phyloP scores from a whole-genome alignment of 768 basidiomycete species.

The Suillus sp. region DNA sequence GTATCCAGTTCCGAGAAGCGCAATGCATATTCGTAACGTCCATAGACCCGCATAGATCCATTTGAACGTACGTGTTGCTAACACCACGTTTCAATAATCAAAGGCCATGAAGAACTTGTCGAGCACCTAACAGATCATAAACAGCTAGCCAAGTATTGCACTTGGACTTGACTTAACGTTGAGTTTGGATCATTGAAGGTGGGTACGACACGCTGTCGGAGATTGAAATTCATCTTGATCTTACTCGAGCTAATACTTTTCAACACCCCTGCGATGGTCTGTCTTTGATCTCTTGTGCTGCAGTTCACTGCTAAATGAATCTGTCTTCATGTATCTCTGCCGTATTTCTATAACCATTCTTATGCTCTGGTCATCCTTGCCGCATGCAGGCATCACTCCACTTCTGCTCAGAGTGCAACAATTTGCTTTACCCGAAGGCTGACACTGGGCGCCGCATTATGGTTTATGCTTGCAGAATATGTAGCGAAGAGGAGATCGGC shows the following conservation, averaged over 20 bases:
- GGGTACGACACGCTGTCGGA: constrained; percentile 21
- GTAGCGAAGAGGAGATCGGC: constrained; percentile 80
- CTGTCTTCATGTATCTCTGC: neutral
- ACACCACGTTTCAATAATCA: constrained; percentile 15
- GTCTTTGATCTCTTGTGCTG: constrained; percentile 18
- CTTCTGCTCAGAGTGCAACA: constrained; percentile 95
- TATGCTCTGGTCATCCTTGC: neutral
- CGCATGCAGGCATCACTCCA: constrained; percentile 71
- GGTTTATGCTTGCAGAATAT: constrained; percentile 92
- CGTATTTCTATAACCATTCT: neutral
- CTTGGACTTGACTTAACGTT: neutral
- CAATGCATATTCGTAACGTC: constrained; percentile 32
- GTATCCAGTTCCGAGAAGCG: constrained; percentile 38
- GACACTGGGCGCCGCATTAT: constrained; percentile 83
- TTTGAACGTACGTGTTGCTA: constrained; percentile 19
- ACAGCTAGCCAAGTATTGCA: neutral
- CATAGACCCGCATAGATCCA: constrained; percentile 27
- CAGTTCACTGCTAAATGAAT: constrained; percentile 19
- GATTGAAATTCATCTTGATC: constrained; percentile 30
- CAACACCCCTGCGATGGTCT: constrained; percentile 24
- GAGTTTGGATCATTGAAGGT: neutral
- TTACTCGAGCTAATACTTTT: neutral
- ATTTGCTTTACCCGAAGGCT: constrained; percentile 90
- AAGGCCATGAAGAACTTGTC: neutral
- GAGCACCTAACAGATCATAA: constrained; percentile 6